Percentiles rank a stretch among this genome's conserved stretches.
These are phyloP conservation scores for Margaritispora aquatica DNA, from an alignment of 495 filamentous ascomycete species.

Conservation along the genomic window DNA sequence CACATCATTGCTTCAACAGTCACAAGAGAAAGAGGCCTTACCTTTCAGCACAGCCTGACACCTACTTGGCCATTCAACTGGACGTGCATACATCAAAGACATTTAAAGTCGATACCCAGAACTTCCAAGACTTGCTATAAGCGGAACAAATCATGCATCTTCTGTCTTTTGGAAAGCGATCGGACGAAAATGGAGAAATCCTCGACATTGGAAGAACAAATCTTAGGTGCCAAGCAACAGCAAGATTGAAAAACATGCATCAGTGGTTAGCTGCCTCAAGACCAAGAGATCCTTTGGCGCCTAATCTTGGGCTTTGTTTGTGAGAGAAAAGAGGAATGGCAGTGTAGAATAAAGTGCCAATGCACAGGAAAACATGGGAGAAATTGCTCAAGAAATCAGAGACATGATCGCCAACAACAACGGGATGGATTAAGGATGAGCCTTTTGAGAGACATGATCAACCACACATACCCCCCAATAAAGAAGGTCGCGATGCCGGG, in stretches of 20 bases:
- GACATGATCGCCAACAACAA: neutral
- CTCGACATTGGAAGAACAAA: neutral
- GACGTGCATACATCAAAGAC: neutral
- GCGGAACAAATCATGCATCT: neutral
- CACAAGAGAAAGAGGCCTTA: neutral
- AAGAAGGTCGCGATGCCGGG: no score
- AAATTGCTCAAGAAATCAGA: neutral
- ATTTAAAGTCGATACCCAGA: neutral
- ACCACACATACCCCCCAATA: no score
- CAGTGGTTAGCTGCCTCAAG: no score
- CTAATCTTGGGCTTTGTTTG: neutral
- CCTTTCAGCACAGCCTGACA: neutral
- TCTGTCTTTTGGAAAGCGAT: neutral
- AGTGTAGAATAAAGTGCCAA: no score
- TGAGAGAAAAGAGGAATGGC: neutral
- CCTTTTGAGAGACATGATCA: no score
- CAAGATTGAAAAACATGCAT: neutral
- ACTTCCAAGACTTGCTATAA: neutral
- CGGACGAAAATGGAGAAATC: neutral
- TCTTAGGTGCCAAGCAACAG: neutral
- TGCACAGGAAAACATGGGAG: no score
- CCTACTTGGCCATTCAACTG: neutral
- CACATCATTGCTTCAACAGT: neutral
- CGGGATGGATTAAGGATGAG: no score
- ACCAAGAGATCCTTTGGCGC: neutral